Base-by-base conservation (phyloP, 768 basidiomycete genomes). In the Russula foetens region DNA sequence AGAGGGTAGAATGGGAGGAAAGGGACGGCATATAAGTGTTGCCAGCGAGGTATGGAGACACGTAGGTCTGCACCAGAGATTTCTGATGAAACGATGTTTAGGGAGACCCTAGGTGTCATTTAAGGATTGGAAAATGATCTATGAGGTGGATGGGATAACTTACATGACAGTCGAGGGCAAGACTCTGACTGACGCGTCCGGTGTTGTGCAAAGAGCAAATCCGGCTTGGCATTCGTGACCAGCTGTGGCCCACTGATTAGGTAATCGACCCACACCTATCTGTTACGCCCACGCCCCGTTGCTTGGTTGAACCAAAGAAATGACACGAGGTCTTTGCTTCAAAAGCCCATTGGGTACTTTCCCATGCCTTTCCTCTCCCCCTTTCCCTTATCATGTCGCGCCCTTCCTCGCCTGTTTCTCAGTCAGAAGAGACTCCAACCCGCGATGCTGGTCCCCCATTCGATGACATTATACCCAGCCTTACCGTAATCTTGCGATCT, bases 1-100 rank as follows among this genome's bases (percentile, higher is more conserved):
- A 93, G 71, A 0, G 91, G 91, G 63, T 92, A 93, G 51, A 92
- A 75, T 1, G 80, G 81, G n/a, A 92, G 77, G 68, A 90, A 91
- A 0, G 91, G 91, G 19, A 84, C 59, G 6, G 84, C 80, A 69
- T 93, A 93, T 56, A 92, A 71, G 68, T 90, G 85, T 43, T 76
- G 79, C 67, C 84, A 81, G 79, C 82, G 80, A n/a, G 86, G 85
- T 52, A 86, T 76, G 51, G 81, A 76, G 58, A 82, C 75, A 68
- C 86, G 88, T 58, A 90, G 71, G 68, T 80, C 84, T 51, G 86
- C 85, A 43, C 79, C 73, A 41, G 81, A 78, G 53, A 90, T 88
- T 71, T 90, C 89, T 44, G 79, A 69, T 11, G 87, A 89, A 56
- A 80, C 71, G 52, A 90, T 81, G 53, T 75, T 73, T 48, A 88